phyloP scores from a whole-genome alignment of 2,329 filamentous ascomycete genomes.

The Sporothrix globosa region DNA sequence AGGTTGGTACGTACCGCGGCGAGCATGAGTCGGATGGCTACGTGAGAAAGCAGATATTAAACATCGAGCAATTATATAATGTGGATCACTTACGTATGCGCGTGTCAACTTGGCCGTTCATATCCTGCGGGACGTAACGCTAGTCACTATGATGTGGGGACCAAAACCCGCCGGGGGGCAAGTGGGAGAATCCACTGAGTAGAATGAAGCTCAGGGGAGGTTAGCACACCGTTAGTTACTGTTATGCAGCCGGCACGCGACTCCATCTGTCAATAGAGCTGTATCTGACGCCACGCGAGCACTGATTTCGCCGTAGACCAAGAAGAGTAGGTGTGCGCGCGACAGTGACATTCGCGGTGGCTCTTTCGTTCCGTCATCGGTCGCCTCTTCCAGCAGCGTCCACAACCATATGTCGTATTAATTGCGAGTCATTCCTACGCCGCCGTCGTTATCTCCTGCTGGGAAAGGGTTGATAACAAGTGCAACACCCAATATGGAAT shows the following conservation, averaged over 20 bases:
- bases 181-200: not conserved
- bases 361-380: not conserved
- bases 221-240: not conserved
- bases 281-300: not conserved
- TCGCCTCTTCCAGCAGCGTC: too few species aligned
- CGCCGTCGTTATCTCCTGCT: too few species aligned
- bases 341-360: constrained; percentile 5
- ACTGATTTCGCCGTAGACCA: constrained; percentile 2
- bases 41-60: not conserved
- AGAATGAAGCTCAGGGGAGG: not conserved
- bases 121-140: not conserved
- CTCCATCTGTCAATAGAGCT: not conserved
- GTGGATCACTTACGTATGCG: constrained; percentile 32
- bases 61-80: not conserved
- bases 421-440: too few species aligned
- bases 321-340: constrained; percentile 26
- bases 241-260: constrained; percentile 20
- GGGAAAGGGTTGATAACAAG: too few species aligned
- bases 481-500: not conserved
- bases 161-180: not conserved
- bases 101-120: not conserved
- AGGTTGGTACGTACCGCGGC: not conserved
- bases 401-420: too few species aligned
- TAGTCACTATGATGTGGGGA: constrained; percentile 21
- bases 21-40: too few species aligned